These are phyloP conservation scores for Fomes fomentarius DNA, from an alignment of 1,284 basidiomycete genomes.

Conservation along the genomic window DNA sequence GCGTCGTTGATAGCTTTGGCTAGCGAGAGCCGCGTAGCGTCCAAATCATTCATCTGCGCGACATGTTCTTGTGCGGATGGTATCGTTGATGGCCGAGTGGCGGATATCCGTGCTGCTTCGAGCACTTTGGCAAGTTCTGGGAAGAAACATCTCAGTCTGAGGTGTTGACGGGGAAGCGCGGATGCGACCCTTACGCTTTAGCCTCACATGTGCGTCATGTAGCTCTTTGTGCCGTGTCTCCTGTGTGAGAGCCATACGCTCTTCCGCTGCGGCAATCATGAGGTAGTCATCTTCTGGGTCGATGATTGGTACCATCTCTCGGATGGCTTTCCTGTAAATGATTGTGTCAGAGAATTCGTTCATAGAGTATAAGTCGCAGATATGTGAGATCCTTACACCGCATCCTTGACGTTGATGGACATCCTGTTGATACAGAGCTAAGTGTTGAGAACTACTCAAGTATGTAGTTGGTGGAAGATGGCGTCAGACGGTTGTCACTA, in stretches of 20 bases:
- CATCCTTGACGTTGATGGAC: slow-evolving; percentile 31
- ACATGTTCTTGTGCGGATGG: slow-evolving; percentile 68
- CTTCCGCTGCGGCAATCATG: slow-evolving; percentile 70
- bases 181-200: slow-evolving; percentile 51
- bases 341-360: background rate
- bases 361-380: background rate
- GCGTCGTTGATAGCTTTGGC: slow-evolving; percentile 76
- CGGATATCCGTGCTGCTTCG: slow-evolving; percentile 71
- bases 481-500: background rate
- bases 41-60: slow-evolving; percentile 63
- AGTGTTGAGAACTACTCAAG: background rate
- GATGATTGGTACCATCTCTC: slow-evolving; percentile 68
- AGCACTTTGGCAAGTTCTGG: slow-evolving; percentile 65
- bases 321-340: slow-evolving; percentile 58
- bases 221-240: slow-evolving; percentile 61
- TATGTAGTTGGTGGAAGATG: background rate
- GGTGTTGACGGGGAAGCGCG: background rate
- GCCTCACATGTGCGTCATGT: slow-evolving; percentile 60
- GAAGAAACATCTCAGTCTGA: no score
- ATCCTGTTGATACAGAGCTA: slow-evolving; percentile 1
- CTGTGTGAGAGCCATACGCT: slow-evolving; percentile 61
- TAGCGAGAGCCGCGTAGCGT: slow-evolving; percentile 62
- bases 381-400: slow-evolving; percentile 20
- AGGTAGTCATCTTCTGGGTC: slow-evolving; percentile 77
- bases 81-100: slow-evolving; percentile 67